Percentiles rank a stretch among this genome's conserved stretches.
Evolutionary conservation across 1,284 basidiomycete species (phyloP).

Genomic region (Sanguinoderma infundibulare): DNA sequence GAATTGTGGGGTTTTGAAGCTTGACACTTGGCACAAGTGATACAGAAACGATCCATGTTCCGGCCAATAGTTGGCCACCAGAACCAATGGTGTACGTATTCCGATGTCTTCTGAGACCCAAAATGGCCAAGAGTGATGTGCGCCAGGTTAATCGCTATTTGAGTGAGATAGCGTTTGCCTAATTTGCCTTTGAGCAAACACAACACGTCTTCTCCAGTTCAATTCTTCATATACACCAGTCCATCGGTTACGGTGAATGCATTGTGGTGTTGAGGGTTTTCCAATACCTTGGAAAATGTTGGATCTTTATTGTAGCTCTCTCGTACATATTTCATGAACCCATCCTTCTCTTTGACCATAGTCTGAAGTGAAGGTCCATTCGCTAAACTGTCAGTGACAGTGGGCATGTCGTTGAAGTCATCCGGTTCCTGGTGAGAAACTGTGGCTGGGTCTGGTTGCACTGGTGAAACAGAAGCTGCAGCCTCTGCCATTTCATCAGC

Average conservation of each 20-base stretch:
- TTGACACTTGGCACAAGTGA: slow-evolving; percentile 30
- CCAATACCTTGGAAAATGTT: no score
- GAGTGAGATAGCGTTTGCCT: slow-evolving; percentile 9
- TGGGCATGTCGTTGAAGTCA: background rate
- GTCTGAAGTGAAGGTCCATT: background rate
- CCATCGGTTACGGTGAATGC: slow-evolving; percentile 9
- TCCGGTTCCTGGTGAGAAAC: no score
- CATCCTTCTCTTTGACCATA: background rate
- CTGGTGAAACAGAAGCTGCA: no score
- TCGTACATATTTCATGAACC: slow-evolving; percentile 4
- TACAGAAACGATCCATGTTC: slow-evolving; percentile 27
- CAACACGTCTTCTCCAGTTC: slow-evolving; percentile 20
- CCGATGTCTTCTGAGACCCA: slow-evolving; percentile 27
- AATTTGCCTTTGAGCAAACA: slow-evolving; percentile 25
- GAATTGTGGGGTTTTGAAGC: slow-evolving; percentile 23
- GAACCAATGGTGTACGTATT: slow-evolving; percentile 32
- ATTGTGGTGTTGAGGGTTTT: slow-evolving; percentile 16
- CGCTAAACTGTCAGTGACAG: background rate
- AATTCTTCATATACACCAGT: slow-evolving; percentile 18
- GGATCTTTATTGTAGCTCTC: slow-evolving; percentile 8
- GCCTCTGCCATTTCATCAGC: slow-evolving; percentile 3
- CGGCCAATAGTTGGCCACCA: slow-evolving; percentile 39
- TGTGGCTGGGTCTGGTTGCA: background rate
- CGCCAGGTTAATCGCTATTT: slow-evolving; percentile 30
- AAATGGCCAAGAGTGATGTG: slow-evolving; percentile 34